Conservation (phyloP, 2,329 filamentous ascomycete genomes). For the Neurospora sp. region DNA sequence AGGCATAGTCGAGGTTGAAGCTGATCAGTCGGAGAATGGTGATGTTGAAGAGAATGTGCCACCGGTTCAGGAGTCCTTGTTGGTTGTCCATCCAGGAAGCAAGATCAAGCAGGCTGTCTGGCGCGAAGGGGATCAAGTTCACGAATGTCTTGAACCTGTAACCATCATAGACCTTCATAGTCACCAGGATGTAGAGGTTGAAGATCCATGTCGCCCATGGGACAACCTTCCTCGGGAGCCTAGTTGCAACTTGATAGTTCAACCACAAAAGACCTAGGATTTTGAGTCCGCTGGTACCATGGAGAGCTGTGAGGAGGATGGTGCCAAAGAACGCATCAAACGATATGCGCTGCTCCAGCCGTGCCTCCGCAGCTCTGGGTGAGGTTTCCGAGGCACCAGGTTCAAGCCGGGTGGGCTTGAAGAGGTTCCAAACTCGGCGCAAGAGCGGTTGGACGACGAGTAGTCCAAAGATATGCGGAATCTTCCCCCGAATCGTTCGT, state of each 20-base stretch:
- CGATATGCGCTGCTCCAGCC: conserved; percentile 58
- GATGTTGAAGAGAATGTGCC: conserved; percentile 97
- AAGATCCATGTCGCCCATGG: conserved; percentile 79
- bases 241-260: conserved; percentile 70
- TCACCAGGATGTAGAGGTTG: conserved; percentile 76
- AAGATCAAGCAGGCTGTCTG: conserved; percentile 43
- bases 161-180: conserved; percentile 75
- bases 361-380: conserved; percentile 38
- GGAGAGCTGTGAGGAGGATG: conserved; percentile 66
- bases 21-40: conserved; percentile 87
- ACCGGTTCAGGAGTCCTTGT: conserved; percentile 75
- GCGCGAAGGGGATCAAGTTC: conserved; percentile 32
- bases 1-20: conserved; percentile 96
- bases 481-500: conserved; percentile 69
- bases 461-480: conserved; percentile 68
- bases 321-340: conserved; percentile 80
- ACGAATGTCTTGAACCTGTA: conserved; percentile 62
- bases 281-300: conserved; percentile 80
- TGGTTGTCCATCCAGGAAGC: conserved; percentile 67
- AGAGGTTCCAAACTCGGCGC: conserved; percentile 58
- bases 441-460: conserved; percentile 70
- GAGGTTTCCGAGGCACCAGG: conserved; percentile 20
- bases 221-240: conserved; percentile 58
- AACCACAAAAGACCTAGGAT: conserved; percentile 67
- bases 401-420: conserved; percentile 28